These are phyloP conservation scores for Clonostachys sp. DNA, from an alignment of 2,329 filamentous ascomycete species.

Conservation along the genomic window DNA sequence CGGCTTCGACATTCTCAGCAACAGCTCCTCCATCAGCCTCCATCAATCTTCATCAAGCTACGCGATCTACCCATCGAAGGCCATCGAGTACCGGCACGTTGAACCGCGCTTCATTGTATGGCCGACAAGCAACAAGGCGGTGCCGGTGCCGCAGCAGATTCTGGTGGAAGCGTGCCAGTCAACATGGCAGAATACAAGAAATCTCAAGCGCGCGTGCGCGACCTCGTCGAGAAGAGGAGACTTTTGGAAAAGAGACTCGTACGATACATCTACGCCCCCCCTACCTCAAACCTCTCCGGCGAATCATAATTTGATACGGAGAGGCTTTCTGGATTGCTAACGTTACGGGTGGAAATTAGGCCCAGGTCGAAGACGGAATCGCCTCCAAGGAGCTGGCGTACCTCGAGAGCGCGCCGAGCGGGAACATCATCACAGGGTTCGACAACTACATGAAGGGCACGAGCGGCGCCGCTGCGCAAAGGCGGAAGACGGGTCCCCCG, in stretches of 20 bases:
- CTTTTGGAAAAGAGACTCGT: conserved; percentile 30
- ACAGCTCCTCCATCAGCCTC: too few species aligned
- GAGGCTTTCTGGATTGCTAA: conserved; percentile 7
- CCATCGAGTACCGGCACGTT: too few species aligned
- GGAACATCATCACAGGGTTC: conserved; percentile 97
- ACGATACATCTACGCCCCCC: conserved; percentile 4
- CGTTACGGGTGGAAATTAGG: conserved; percentile 12
- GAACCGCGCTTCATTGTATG: background rate
- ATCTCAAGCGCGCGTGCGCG: conserved; percentile 40
- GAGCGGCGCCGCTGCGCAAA: conserved; percentile 55
- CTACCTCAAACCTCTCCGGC: background rate
- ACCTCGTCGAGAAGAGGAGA: conserved; percentile 38
- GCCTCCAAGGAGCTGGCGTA: conserved; percentile 80
- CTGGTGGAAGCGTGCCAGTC: conserved; percentile 18
- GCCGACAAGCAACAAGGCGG: background rate
- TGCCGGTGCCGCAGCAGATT: conserved; percentile 4
- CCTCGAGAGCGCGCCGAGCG: conserved; percentile 81
- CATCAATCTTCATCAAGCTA: too few species aligned
- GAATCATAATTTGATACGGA: background rate
- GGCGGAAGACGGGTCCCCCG: conserved; percentile 59
- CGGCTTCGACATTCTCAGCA: too few species aligned
- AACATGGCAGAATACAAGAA: conserved; percentile 44
- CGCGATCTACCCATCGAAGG: too few species aligned
- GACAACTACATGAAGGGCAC: conserved; percentile 96
- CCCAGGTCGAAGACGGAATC: conserved; percentile 70